Conservation (phyloP, 805 yeast species). For the Schwanniomyces pseudopolymorphus region DNA sequence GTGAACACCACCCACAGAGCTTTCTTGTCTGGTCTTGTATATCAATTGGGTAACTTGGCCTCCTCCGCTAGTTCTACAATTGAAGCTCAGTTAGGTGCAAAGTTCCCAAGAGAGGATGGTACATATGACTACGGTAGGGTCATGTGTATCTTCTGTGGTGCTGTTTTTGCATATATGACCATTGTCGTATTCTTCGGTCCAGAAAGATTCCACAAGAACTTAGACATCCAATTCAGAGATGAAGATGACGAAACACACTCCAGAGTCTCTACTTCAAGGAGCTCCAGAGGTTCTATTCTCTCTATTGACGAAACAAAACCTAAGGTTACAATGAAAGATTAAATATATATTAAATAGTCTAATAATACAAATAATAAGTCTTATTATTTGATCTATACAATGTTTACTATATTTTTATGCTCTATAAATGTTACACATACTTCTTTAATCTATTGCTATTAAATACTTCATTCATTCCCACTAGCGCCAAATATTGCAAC, state of each 20-base stretch:
- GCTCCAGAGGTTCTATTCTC: neutral
- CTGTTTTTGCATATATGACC: slow-evolving; percentile 54
- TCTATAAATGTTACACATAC: no score
- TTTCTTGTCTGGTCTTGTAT: slow-evolving; percentile 60
- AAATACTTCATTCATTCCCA: no score
- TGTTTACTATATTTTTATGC: no score
- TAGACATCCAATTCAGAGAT: neutral
- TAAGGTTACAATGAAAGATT: neutral
- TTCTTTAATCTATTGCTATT: no score
- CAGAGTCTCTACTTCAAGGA: neutral
- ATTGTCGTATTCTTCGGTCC: slow-evolving; percentile 57
- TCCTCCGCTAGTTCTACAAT: slow-evolving; percentile 69
- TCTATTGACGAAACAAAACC: neutral
- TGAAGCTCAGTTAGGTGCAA: slow-evolving; percentile 58
- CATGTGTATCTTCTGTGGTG: slow-evolving; percentile 66
- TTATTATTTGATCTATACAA: no score
- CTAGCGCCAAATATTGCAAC: neutral
- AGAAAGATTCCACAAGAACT: slow-evolving; percentile 36
- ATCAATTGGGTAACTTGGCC: slow-evolving; percentile 68
- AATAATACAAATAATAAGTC: neutral
- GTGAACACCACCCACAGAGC: slow-evolving; percentile 65
- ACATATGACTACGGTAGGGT: slow-evolving; percentile 54
- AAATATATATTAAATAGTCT: neutral
- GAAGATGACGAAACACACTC: neutral
- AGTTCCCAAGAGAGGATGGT: slow-evolving; percentile 36